These are phyloP conservation scores for Vanilla planifolia DNA, from an alignment of 106 monocot genomes.

Conservation along the genomic window DNA sequence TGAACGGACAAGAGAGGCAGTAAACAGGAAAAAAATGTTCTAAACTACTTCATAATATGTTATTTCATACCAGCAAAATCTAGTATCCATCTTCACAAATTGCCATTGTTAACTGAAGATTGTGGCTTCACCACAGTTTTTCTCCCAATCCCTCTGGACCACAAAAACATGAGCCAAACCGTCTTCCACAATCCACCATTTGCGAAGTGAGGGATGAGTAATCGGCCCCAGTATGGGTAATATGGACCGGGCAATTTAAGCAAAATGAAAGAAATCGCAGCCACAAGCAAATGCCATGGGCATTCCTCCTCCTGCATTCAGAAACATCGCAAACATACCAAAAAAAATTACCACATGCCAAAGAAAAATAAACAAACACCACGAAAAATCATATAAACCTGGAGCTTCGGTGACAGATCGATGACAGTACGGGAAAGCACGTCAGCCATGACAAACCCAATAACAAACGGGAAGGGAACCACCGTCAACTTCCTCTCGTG, in stretches of 20 bases:
- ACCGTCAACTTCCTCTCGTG: constrained; percentile 60
- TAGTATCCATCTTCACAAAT: background rate
- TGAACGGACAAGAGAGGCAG: background rate
- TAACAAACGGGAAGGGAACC: constrained; percentile 51
- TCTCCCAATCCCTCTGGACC: constrained; percentile 34
- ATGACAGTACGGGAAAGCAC: constrained; percentile 25
- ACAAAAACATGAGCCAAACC: constrained; percentile 37
- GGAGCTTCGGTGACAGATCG: constrained; percentile 27
- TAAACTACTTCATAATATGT: background rate
- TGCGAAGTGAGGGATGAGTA: constrained; percentile 73
- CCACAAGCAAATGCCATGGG: constrained; percentile 51
- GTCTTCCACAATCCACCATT: constrained; percentile 74
- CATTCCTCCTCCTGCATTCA: constrained; percentile 33
- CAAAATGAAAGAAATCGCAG: constrained; percentile 47
- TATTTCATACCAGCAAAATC: background rate
- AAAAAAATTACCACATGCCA: background rate
- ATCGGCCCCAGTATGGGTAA: constrained; percentile 66
- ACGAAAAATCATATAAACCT: constrained; percentile 24
- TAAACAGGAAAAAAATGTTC: background rate
- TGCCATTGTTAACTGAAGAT: background rate
- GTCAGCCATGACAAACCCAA: constrained; percentile 43
- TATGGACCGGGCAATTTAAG: constrained; percentile 68
- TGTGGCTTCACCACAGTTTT: background rate
- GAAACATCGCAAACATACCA: background rate
- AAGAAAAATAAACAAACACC: background rate